A percentile compares a stretch with the other conserved stretches of the same genome.
Conservation (phyloP, 2,329 filamentous ascomycete species). For the Microdochium paspali region DNA sequence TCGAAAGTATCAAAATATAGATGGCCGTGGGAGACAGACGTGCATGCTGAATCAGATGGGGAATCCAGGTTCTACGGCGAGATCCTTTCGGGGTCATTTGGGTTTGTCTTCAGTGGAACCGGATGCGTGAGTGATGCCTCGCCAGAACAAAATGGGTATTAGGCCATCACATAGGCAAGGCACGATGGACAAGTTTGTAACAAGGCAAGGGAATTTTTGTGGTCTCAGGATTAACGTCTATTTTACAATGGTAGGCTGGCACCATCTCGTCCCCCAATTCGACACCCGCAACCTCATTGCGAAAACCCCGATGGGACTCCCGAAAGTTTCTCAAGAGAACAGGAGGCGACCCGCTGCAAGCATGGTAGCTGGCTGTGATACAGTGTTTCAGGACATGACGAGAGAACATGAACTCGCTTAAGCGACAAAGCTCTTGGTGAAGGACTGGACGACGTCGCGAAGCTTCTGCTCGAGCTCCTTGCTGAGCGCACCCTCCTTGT, state of each 20-base stretch:
- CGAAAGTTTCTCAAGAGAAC: slow-evolving; percentile 37
- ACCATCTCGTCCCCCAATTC: slow-evolving; percentile 27
- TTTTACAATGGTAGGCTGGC: slow-evolving; percentile 50
- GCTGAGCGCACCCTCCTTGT: slow-evolving; percentile 92
- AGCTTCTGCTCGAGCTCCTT: slow-evolving; percentile 84
- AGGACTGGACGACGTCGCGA: slow-evolving; percentile 65
- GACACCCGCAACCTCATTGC: slow-evolving; percentile 35
- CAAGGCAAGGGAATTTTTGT: slow-evolving; percentile 52
- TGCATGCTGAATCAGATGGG: no score
- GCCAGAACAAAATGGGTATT: no score
- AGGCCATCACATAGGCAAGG: neutral
- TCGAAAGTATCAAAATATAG: no score
- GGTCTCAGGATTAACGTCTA: slow-evolving; percentile 54
- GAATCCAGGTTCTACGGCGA: no score
- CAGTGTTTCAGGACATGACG: slow-evolving; percentile 31
- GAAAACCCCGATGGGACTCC: slow-evolving; percentile 34
- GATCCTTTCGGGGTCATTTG: no score
- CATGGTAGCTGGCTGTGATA: slow-evolving; percentile 31
- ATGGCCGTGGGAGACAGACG: no score
- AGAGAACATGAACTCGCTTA: slow-evolving; percentile 31
- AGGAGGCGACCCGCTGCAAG: slow-evolving; percentile 22
- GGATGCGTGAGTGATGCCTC: no score
- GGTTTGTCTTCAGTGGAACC: no score
- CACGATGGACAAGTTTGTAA: slow-evolving; percentile 4
- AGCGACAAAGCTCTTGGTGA: slow-evolving; percentile 86